phyloP scores from a whole-genome alignment of 805 yeast genomes.

The Starmerella roubikii region DNA sequence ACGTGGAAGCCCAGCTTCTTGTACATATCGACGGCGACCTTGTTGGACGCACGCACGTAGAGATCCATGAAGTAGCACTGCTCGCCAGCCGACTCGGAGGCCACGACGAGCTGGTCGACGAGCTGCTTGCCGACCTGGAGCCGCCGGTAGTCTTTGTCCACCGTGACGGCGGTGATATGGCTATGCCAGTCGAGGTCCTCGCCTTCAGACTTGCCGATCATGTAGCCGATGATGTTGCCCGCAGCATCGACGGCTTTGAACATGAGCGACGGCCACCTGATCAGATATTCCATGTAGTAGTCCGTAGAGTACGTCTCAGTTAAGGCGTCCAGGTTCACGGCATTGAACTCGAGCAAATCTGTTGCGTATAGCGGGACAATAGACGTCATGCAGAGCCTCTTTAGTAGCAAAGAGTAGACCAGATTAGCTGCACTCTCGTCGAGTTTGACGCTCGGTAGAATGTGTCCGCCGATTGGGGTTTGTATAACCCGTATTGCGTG shows the following conservation, averaged over 20 bases:
- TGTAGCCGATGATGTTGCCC: conserved; percentile 27
- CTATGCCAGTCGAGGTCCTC: conserved; percentile 78
- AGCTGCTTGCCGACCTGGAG: conserved; percentile 73
- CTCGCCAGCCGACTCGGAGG: conserved; percentile 67
- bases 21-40: conserved; percentile 65
- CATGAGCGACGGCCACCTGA: conserved; percentile 78
- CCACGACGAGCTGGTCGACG: conserved; percentile 57
- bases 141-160: conserved; percentile 68
- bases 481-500: no score
- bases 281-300: conserved; percentile 72
- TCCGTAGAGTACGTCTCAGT: conserved; percentile 83
- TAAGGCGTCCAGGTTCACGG: conserved; percentile 72
- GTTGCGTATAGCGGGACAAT: conserved; percentile 77
- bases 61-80: conserved; percentile 77
- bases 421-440: no score
- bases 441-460: no score
- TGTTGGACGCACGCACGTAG: conserved; percentile 78
- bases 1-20: conserved; percentile 77
- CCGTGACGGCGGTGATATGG: conserved; percentile 92
- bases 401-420: no score
- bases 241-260: conserved; percentile 48
- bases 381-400: conserved; percentile 56
- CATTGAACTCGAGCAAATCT: conserved; percentile 58
- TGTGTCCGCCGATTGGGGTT: no score
- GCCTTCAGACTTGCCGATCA: conserved; percentile 98